Conservation (phyloP, 2,329 filamentous ascomycete genomes). For the Stenocarpella maydis region DNA sequence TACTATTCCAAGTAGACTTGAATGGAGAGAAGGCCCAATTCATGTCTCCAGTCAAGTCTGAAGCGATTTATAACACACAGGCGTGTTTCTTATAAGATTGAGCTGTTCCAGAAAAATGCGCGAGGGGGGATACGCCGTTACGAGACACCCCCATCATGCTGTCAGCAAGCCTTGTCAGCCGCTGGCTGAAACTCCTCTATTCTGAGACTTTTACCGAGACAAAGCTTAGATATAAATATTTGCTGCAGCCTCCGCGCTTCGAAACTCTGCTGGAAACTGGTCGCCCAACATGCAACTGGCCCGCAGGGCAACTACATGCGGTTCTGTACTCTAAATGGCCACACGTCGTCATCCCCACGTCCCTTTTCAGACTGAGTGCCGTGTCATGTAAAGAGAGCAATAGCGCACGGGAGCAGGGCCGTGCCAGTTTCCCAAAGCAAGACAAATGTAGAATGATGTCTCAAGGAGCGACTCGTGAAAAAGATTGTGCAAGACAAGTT, state of each 20-base stretch:
- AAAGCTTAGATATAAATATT: too few relatives aligned
- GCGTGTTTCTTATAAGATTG: not conserved
- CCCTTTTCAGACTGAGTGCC: too few relatives aligned
- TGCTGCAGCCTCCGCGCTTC: not conserved
- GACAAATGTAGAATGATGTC: not conserved
- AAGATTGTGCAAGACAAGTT: not conserved
- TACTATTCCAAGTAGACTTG: not conserved
- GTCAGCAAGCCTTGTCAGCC: not conserved
- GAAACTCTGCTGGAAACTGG: not conserved
- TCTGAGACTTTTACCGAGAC: not conserved
- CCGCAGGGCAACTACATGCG: not conserved
- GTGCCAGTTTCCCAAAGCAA: not conserved
- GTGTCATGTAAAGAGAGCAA: not conserved
- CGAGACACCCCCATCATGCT: not conserved
- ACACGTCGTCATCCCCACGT: not conserved
- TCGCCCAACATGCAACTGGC: not conserved
- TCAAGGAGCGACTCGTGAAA: fast-evolving
- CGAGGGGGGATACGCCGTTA: not conserved
- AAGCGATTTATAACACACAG: not conserved
- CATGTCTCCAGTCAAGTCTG: not conserved
- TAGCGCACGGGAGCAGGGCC: not conserved
- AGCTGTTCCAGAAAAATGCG: not conserved
- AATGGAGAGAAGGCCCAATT: not conserved
- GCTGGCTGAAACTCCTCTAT: not conserved
- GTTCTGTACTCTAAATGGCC: not conserved